These are phyloP conservation scores for Brasenia schreberi DNA, from an alignment of 164 flowering plant species.

Conservation along the genomic window DNA sequence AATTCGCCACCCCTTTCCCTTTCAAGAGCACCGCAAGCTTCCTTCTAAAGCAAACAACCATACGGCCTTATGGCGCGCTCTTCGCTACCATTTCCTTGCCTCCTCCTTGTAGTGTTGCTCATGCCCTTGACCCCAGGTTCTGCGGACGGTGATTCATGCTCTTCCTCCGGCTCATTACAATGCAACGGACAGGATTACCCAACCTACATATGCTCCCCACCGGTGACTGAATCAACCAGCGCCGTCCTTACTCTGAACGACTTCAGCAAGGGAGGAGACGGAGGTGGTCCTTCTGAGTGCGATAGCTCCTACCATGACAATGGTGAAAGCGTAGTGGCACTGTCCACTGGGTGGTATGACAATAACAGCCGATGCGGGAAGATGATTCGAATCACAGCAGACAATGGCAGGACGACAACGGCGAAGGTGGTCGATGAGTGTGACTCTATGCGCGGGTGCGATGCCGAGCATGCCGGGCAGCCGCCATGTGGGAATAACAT, in stretches of 20 bases:
- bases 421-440: slow-evolving; percentile 9
- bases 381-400: slow-evolving; percentile 3
- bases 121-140: no score
- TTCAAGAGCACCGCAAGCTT: no score
- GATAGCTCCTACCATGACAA: slow-evolving; percentile 9
- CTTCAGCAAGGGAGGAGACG: slow-evolving; percentile 12
- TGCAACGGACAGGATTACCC: slow-evolving; percentile 7
- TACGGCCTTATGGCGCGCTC: no score
- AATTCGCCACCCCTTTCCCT: no score
- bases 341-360: slow-evolving; percentile 5
- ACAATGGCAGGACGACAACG: neutral
- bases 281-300: slow-evolving; percentile 17
- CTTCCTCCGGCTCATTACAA: no score
- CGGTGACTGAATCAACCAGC: slow-evolving; percentile 7
- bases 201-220: slow-evolving; percentile 12
- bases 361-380: slow-evolving; percentile 2
- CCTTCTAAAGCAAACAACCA: no score
- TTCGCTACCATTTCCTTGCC: no score
- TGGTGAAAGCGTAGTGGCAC: slow-evolving; percentile 3
- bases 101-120: no score
- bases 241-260: slow-evolving; percentile 13
- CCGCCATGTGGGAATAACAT: slow-evolving; percentile 7
- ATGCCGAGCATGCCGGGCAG: slow-evolving; percentile 3
- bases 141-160: no score
- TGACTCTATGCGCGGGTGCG: slow-evolving; percentile 5